Conservation (phyloP, 352 stramenopile genomes). For the Globisporangium acanthophoron region DNA sequence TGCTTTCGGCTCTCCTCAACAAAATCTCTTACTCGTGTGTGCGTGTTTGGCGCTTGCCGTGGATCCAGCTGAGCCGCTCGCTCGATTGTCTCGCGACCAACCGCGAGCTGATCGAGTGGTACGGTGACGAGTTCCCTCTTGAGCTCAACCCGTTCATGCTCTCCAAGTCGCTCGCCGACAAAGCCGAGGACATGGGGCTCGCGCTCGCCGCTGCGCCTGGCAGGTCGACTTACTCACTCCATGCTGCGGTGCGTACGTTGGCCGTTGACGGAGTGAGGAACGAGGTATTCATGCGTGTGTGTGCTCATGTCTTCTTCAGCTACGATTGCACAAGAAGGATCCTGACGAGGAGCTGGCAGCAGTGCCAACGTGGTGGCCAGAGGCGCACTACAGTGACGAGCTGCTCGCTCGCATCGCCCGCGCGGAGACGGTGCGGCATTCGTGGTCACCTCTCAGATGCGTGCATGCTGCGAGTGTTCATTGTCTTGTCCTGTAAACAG, state of each 20-base stretch:
- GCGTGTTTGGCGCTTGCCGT: background rate
- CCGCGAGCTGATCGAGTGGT: conserved; percentile 50
- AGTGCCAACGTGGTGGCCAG: conserved; percentile 54
- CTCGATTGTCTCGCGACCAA: conserved; percentile 38
- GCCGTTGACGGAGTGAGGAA: background rate
- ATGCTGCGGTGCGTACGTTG: conserved; percentile 20
- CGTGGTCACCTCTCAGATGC: background rate
- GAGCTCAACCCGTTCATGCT: conserved; percentile 65
- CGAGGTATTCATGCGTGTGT: background rate
- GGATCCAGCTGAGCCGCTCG: conserved; percentile 33
- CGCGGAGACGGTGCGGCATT: conserved; percentile 29
- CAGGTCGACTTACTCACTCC: conserved; percentile 19
- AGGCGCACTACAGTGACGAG: conserved; percentile 29
- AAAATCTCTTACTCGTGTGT: background rate
- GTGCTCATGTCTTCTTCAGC: conserved; percentile 5
- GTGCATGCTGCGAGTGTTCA: background rate
- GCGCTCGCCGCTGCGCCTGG: conserved; percentile 5
- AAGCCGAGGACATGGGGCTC: conserved; percentile 31
- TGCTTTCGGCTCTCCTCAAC: background rate
- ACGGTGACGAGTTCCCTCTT: conserved; percentile 68
- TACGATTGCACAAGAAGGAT: conserved; percentile 27
- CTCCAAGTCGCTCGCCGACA: conserved; percentile 40
- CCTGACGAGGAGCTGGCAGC: conserved; percentile 3
- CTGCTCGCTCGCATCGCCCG: conserved; percentile 30
- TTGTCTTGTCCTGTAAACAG: background rate